Conservation (phyloP, 352 stramenopile genomes). For the Phytopythium ostracodes region DNA sequence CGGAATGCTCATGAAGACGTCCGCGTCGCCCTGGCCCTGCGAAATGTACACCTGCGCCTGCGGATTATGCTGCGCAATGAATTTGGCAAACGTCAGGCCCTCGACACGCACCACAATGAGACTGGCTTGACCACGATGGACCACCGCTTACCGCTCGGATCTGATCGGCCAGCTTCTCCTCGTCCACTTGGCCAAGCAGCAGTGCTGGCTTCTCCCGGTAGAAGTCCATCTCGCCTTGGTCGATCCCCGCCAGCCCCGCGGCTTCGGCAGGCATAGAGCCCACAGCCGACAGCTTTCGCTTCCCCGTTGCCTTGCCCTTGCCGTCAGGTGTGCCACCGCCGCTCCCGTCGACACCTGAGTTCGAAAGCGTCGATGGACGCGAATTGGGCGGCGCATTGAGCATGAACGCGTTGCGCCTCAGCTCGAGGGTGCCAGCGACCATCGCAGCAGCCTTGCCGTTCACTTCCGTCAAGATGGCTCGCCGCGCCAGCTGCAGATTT, state of each 20-base stretch:
- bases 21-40: slow-evolving; percentile 68
- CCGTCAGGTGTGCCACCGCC: background rate
- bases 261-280: background rate
- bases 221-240: slow-evolving; percentile 10
- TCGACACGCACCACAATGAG: background rate
- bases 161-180: slow-evolving; percentile 75
- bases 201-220: slow-evolving; percentile 59
- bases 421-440: slow-evolving; percentile 49
- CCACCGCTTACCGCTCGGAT: slow-evolving; percentile 54
- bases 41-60: slow-evolving; percentile 75
- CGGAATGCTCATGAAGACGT: slow-evolving; percentile 82
- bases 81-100: slow-evolving; percentile 1
- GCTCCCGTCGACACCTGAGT: background rate
- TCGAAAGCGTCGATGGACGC: background rate
- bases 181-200: slow-evolving; percentile 67
- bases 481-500: slow-evolving; percentile 37
- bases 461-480: slow-evolving; percentile 58
- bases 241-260: slow-evolving; percentile 16
- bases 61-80: slow-evolving; percentile 40
- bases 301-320: slow-evolving; percentile 18
- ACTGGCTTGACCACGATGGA: background rate
- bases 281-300: slow-evolving; percentile 17
- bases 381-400: slow-evolving; percentile 27
- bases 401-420: slow-evolving; percentile 60
- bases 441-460: slow-evolving; percentile 64